phyloP scores from a whole-genome alignment of 768 basidiomycete genomes.

The Pleurotus tuber-regium region DNA sequence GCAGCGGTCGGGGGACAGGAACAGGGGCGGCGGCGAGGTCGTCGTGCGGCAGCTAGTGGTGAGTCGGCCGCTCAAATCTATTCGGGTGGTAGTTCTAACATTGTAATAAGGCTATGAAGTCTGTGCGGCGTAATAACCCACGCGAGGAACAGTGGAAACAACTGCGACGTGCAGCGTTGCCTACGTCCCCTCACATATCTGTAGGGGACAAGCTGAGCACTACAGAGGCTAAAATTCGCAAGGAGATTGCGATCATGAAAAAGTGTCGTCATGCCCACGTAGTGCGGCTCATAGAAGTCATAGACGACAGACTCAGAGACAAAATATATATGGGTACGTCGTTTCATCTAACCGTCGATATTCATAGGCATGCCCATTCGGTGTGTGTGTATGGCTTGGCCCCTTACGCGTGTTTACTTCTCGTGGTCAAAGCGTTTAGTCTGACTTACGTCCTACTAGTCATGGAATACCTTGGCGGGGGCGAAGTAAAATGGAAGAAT shows the following conservation, averaged over 20 bases:
- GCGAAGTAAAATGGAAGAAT: slow-evolving; percentile 90
- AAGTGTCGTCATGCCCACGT: slow-evolving; percentile 89
- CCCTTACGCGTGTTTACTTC: not conserved
- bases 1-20: slow-evolving; percentile 7
- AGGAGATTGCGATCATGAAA: slow-evolving; percentile 99
- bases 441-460: slow-evolving; percentile 44
- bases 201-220: slow-evolving; percentile 69
- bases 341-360: too few relatives aligned
- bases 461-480: slow-evolving; percentile 94
- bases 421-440: slow-evolving; percentile 3
- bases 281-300: slow-evolving; percentile 88
- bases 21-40: slow-evolving; percentile 1
- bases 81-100: not conserved
- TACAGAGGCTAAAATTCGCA: slow-evolving; percentile 80
- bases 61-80: slow-evolving; percentile 19
- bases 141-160: slow-evolving; percentile 48
- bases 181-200: slow-evolving; percentile 48
- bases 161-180: slow-evolving; percentile 36
- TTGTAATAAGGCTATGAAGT: slow-evolving; percentile 69
- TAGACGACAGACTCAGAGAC: slow-evolving; percentile 85
- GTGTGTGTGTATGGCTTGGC: slow-evolving; percentile 1
- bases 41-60: slow-evolving; percentile 38
- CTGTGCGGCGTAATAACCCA: slow-evolving; percentile 68
- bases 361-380: too few relatives aligned
- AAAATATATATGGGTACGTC: slow-evolving; percentile 92